Conservation (phyloP, 805 yeast species). For the Clavispora phyllophila region DNA sequence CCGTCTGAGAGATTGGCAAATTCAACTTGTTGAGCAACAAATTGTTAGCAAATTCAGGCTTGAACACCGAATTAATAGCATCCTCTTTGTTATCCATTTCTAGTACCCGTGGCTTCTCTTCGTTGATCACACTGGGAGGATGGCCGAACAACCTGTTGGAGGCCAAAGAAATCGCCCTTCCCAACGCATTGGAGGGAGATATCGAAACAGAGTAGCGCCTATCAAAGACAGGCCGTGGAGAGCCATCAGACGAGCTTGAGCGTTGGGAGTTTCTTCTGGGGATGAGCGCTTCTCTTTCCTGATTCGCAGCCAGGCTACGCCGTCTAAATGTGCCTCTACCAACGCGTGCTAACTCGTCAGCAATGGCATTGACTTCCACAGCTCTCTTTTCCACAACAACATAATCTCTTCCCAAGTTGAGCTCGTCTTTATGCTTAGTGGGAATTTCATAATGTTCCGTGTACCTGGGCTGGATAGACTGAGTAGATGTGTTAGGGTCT, state of each 20-base stretch:
- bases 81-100: neutral
- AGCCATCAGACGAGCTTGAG: slow-evolving; percentile 44
- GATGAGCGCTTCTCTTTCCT: slow-evolving; percentile 15
- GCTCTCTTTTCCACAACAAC: slow-evolving; percentile 93
- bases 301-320: slow-evolving; percentile 26
- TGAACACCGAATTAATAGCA: slow-evolving; percentile 15
- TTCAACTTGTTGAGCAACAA: slow-evolving; percentile 30
- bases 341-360: slow-evolving; percentile 79
- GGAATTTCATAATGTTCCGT: slow-evolving; percentile 3
- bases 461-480: slow-evolving; percentile 19
- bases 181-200: slow-evolving; percentile 81
- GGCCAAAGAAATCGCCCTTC: slow-evolving; percentile 83
- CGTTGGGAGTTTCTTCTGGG: slow-evolving; percentile 36
- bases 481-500: slow-evolving; percentile 28
- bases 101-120: neutral
- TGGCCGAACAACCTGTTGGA: slow-evolving; percentile 79
- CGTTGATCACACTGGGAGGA: slow-evolving; percentile 3
- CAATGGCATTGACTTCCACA: slow-evolving; percentile 92
- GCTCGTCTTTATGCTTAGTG: slow-evolving; percentile 32
- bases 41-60: slow-evolving; percentile 32
- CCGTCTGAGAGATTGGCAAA: slow-evolving; percentile 25
- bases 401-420: slow-evolving; percentile 72
- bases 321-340: slow-evolving; percentile 48
- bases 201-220: slow-evolving; percentile 64
- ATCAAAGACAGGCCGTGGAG: slow-evolving; percentile 60